A percentile compares a stretch with the other conserved stretches of the same genome.
phyloP scores from a whole-genome alignment of 331 rosid species.

The Saraca asoca region DNA sequence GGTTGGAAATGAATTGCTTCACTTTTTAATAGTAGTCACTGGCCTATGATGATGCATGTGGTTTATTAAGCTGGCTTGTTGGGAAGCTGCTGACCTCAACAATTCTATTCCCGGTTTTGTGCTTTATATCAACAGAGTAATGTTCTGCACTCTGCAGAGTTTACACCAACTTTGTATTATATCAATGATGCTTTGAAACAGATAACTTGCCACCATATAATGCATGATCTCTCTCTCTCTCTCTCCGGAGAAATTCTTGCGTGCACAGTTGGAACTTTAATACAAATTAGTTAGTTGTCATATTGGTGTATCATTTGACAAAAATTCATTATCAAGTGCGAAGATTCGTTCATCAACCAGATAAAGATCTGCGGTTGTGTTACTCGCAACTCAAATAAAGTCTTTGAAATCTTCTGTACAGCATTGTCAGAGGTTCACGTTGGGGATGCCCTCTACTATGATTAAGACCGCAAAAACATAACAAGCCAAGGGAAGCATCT shows the following conservation, averaged over 20 bases:
- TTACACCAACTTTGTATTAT: constrained; percentile 18
- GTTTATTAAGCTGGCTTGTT: constrained; percentile 20
- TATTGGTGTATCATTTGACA: constrained; percentile 32
- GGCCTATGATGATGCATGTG: constrained; percentile 13
- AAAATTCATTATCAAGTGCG: constrained; percentile 2
- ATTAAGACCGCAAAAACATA: too few species aligned
- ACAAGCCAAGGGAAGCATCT: too few species aligned
- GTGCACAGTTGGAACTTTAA: constrained; percentile 4
- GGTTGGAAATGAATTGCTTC: constrained; percentile 32
- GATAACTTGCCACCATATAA: constrained; percentile 18
- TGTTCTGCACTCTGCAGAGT: constrained; percentile 24
- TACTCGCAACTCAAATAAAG: too few species aligned
- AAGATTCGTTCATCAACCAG: constrained; percentile 25
- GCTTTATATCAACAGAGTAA: constrained; percentile 31
- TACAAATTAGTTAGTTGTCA: constrained; percentile 34
- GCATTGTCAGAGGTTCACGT: too few species aligned
- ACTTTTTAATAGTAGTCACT: constrained; percentile 32
- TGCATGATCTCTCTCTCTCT: background rate
- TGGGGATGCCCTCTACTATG: too few species aligned
- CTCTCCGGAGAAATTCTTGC: background rate
- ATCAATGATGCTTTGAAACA: constrained; percentile 23
- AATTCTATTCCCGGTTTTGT: constrained; percentile 47
- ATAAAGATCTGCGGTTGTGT: constrained; percentile 1
- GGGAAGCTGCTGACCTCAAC: constrained; percentile 31
- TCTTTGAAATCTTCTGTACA: too few species aligned